These are phyloP conservation scores for Gloeostereum incarnatum DNA, from an alignment of 768 basidiomycete species.

Conservation along the genomic window DNA sequence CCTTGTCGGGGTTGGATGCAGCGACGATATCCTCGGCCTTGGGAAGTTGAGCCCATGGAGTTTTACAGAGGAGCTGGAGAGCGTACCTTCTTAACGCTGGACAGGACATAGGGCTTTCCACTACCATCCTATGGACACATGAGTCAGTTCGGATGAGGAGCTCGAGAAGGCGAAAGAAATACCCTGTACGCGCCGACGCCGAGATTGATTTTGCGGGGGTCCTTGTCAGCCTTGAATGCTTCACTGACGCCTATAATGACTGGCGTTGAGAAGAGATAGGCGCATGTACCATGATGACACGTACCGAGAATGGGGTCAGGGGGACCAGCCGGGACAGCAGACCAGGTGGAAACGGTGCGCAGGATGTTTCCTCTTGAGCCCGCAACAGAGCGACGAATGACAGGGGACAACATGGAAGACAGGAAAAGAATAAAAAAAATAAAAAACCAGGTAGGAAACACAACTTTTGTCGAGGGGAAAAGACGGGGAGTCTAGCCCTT, in stretches of 20 bases:
- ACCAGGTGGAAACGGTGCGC: constrained; percentile 66
- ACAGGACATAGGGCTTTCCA: constrained; percentile 93
- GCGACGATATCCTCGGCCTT: constrained; percentile 77
- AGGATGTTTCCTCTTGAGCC: constrained; percentile 23
- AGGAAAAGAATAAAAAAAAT: constrained; percentile 16
- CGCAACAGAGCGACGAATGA: constrained; percentile 41
- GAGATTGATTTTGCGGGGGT: constrained; percentile 90
- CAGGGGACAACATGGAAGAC: constrained; percentile 26
- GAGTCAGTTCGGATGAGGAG: too few relatives aligned
- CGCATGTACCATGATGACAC: constrained; percentile 10
- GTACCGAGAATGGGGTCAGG: constrained; percentile 89
- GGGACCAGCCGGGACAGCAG: constrained; percentile 76
- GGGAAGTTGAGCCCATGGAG: neutral
- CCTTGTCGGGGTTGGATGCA: constrained; percentile 72
- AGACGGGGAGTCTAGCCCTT: too few relatives aligned
- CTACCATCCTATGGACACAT: too few relatives aligned
- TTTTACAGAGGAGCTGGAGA: neutral
- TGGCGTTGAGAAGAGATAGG: constrained; percentile 4
- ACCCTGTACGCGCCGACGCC: constrained; percentile 96
- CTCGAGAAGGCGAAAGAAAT: too few relatives aligned
- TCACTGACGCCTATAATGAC: constrained; percentile 55
- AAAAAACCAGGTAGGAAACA: constrained; percentile 3
- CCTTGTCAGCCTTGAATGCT: constrained; percentile 93
- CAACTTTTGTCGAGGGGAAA: neutral
- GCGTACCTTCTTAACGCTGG: constrained; percentile 75